Base-by-base conservation (phyloP, 2,329 filamentous ascomycete genomes). In the Fusarium anguioides region DNA sequence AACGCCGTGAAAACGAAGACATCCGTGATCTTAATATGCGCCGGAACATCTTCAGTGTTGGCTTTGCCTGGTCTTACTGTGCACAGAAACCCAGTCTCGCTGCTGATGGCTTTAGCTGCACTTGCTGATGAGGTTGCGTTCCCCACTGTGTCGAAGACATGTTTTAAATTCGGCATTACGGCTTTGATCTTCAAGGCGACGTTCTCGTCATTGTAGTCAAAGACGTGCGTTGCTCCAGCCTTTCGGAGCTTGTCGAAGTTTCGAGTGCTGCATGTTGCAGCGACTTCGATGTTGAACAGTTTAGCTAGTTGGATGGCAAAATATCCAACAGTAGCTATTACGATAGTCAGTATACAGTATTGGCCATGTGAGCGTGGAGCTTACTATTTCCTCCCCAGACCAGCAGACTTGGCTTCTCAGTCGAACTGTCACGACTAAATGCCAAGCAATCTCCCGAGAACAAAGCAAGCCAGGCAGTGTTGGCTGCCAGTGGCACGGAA, bases 1-100 rank as follows among this genome's bases (percentile, higher is more conserved):
- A 83, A 82, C 0, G 76, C 78, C 1, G 79, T 81, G 71, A 77
- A 82, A 1, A 83, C 80, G 12, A 83, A 67, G 0, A 83, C 80
- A 68, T 81, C 80, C 0, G 77, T 79, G 2, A 83, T 75, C 17
- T 73, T 74, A 1, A 77, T 72, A 1, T 70, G 64, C 7, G 68
- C 46, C 0, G 73, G 60, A 0, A 81, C 77, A 35, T 75, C 59
- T 18, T 79, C 72, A 0, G 79, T 82, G 47, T 79, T 75, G 0
- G 73, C 76, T 44, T 81, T 81, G 2, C 78, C 80, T 0, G 80
- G 80, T 4, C 81, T 60, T 5, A 83, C 80, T 0, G 80, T 83
- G 52, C 80, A 82, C 2, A 82, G 49, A 0, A 44, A 42, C 0
- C 79, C 77, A 0, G 64, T 58, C 0, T 51, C 26, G 0, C 52